Percentiles rank a stretch among this genome's conserved stretches.
phyloP scores from a whole-genome alignment of 306 rosid genomes.

The Alnus rubra region DNA sequence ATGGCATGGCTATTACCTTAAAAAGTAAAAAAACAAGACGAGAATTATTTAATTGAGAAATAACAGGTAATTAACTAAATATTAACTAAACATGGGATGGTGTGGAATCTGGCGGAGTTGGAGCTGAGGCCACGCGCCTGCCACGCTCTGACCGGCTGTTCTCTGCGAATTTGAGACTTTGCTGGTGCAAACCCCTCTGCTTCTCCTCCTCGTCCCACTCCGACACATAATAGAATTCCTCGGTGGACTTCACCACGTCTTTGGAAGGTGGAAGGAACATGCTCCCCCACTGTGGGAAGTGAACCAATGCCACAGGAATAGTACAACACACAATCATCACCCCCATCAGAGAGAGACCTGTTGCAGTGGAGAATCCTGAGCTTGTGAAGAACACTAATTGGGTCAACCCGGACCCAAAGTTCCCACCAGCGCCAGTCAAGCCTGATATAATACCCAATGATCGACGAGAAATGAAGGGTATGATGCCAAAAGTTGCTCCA shows the following conservation, averaged over 20 bases:
- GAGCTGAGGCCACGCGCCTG: slow-evolving; percentile 57
- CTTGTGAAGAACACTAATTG: slow-evolving; percentile 76
- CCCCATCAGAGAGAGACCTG: slow-evolving; percentile 74
- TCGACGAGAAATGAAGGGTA: slow-evolving; percentile 79
- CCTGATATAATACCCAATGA: slow-evolving; percentile 80
- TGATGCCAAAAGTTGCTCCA: slow-evolving; percentile 83
- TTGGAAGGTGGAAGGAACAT: slow-evolving; percentile 76
- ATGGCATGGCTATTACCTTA: too few species aligned
- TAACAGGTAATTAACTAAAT: too few species aligned
- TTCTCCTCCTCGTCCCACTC: slow-evolving; percentile 82
- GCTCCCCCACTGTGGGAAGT: slow-evolving; percentile 95
- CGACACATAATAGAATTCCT: slow-evolving; percentile 62
- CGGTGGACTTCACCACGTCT: slow-evolving; percentile 44
- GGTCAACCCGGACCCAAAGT: slow-evolving; percentile 83
- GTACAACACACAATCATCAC: slow-evolving; percentile 75
- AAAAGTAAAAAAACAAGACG: too few species aligned
- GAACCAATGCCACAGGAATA: slow-evolving; percentile 65
- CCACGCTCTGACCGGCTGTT: slow-evolving; percentile 89
- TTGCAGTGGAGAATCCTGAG: slow-evolving; percentile 44
- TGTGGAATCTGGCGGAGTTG: slow-evolving; percentile 68
- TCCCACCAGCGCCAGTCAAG: slow-evolving; percentile 81
- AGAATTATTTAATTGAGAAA: too few species aligned
- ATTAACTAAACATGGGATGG: slow-evolving; percentile 49
- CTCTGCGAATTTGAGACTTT: slow-evolving; percentile 82
- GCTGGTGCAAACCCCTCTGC: slow-evolving; percentile 57